Evolutionary conservation across 441 rosid genomes (phyloP).

Genomic region (Aleurites moluccanus): DNA sequence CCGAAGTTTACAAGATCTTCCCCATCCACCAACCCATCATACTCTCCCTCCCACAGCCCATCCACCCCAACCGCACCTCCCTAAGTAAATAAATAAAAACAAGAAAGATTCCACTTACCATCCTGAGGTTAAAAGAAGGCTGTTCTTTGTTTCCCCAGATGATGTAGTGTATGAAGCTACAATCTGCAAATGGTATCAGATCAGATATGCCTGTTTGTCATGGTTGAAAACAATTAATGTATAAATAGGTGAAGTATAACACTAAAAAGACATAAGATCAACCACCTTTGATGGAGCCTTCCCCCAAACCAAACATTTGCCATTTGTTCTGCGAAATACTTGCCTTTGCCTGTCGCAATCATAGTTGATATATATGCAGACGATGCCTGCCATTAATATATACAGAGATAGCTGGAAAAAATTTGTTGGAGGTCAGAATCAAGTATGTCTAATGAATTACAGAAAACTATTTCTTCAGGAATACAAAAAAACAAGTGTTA

Average conservation of each 20-base stretch:
- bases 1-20: neutral
- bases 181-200: slow-evolving; percentile 50
- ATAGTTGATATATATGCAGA: slow-evolving; percentile 90
- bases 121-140: slow-evolving; percentile 96
- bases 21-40: neutral
- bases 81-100: neutral
- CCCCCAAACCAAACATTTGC: slow-evolving; percentile 90
- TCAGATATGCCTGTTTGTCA: slow-evolving; percentile 14
- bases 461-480: slow-evolving; percentile 6
- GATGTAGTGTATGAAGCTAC: slow-evolving; percentile 69
- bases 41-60: neutral
- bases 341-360: slow-evolving; percentile 99
- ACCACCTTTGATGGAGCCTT: slow-evolving; percentile 91
- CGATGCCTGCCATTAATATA: slow-evolving; percentile 77
- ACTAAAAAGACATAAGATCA: slow-evolving; percentile 2
- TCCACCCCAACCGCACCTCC: too few species aligned
- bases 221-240: neutral
- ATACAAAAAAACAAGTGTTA: neutral
- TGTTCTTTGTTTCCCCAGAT: slow-evolving; percentile 81
- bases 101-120: slow-evolving; percentile 52
- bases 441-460: neutral
- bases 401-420: slow-evolving; percentile 72
- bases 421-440: slow-evolving; percentile 31
- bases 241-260: neutral
- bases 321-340: slow-evolving; percentile 91